Evolutionary conservation across 495 filamentous ascomycete species (phyloP), one percentile per base, ranked within the genome.

Genomic region (Acidiella bohemica): DNA sequence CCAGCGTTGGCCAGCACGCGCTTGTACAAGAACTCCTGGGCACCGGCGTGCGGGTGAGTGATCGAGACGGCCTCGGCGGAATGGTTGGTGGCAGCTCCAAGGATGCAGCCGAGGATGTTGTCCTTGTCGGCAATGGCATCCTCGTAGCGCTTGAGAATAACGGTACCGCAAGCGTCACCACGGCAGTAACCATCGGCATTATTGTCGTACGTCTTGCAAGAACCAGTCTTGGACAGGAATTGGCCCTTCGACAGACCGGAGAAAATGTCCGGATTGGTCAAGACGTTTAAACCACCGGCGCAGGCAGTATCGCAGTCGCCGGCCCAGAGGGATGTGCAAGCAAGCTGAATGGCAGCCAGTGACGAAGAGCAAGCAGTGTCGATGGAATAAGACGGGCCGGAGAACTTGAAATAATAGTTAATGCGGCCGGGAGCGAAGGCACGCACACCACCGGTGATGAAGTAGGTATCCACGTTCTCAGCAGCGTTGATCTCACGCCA

Each of bases 361-460:
- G 78, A 83, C 14, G 80, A 92, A 11, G 81, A 92, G 56, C 87
- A 95, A 16, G 87, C 87, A 1, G 87, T 93, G 54, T 95, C 87
- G 24, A 92, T 70, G 49, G 75, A 84, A 54, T 83, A 74, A 47
- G 81, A 90, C 0, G 86, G 85, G 0, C 86, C 86, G 46, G 74
- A 79, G 57, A 93, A 92, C 38, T 85, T 85, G 56, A 93, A 84
- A 53, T 82, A 80, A 53, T 80, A 80, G 51, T 90, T 93, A 55
- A 94, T 87, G 22, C 86, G 72, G 2, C 86, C 87, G 0, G 87
- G 84, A 1, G 78, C 79, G 44, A 94, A 93, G 12, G 86, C 85
- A 29, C 84, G 73, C 13, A 87, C 80, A 51, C 81, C 86, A 33
- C 86, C 86, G 0, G 86, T 84, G 54, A 93, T 93, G 62, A 78